Percentiles rank a stretch among this genome's conserved stretches.
phyloP scores from a whole-genome alignment of 2,329 filamentous ascomycete genomes.

The Ramularia endophylla region DNA sequence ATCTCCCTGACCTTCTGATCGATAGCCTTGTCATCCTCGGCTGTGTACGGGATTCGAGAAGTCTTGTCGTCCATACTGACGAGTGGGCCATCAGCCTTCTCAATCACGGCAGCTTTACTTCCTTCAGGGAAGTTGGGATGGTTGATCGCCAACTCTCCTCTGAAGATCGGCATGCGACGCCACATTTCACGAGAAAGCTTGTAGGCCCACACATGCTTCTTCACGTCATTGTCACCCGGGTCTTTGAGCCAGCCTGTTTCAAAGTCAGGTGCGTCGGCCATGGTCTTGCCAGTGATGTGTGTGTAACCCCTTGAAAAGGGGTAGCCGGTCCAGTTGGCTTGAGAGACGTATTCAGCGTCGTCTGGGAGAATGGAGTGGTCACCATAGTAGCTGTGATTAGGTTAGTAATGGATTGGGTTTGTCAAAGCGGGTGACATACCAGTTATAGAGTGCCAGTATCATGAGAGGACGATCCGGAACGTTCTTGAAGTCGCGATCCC shows the following conservation, averaged over 20 bases:
- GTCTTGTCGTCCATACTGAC: constrained; percentile 40
- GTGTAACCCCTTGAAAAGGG: constrained; percentile 57
- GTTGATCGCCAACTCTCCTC: constrained; percentile 34
- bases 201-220: constrained; percentile 57
- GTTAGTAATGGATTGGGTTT: background rate
- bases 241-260: constrained; percentile 54
- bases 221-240: constrained; percentile 51
- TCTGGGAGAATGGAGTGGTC: constrained; percentile 31
- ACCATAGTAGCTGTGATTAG: constrained; percentile 21
- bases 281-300: constrained; percentile 49
- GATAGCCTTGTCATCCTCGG: constrained; percentile 32
- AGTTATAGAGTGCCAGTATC: constrained; percentile 37
- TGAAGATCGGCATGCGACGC: constrained; percentile 50
- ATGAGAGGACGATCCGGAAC: constrained; percentile 44
- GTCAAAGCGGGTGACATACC: constrained; percentile 23
- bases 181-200: constrained; percentile 59
- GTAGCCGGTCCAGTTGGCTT: constrained; percentile 52
- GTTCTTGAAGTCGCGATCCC: constrained; percentile 51
- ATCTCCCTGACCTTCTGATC: constrained; percentile 40
- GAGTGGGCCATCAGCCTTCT: constrained; percentile 27
- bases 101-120: constrained; percentile 41
- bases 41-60: constrained; percentile 38
- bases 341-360: constrained; percentile 47
- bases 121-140: constrained; percentile 36
- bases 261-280: constrained; percentile 48